Conservation (phyloP, 2,329 filamentous ascomycete species). For the Fusarium burgessii region DNA sequence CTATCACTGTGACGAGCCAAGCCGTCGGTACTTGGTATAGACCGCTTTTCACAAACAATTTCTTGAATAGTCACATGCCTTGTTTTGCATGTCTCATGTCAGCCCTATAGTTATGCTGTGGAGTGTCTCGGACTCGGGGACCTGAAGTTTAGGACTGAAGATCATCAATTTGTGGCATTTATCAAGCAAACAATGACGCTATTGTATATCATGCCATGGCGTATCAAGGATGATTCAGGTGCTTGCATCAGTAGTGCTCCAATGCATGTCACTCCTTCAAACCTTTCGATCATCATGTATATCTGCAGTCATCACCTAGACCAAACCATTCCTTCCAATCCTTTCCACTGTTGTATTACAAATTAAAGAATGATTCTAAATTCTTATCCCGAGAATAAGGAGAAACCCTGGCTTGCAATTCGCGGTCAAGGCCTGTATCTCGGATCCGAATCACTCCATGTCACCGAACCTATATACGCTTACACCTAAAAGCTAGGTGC, state of each 20-base stretch:
- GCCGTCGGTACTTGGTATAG: background rate
- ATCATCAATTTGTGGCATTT: background rate
- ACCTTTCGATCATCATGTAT: background rate
- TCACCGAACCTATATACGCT: conserved; percentile 11
- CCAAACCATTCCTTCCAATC: background rate
- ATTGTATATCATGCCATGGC: background rate
- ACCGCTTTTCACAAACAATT: background rate
- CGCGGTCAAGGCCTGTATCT: background rate
- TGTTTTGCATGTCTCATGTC: conserved; percentile 23
- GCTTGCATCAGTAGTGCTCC: conserved; percentile 11
- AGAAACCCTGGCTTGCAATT: background rate
- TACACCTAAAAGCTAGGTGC: conserved; percentile 5
- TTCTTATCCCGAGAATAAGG: background rate
- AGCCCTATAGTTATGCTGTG: conserved; percentile 30
- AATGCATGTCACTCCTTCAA: conserved; percentile 27
- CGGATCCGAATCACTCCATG: conserved; percentile 12
- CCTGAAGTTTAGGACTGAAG: background rate
- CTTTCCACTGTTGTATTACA: background rate
- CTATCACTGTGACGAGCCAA: background rate
- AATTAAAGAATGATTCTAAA: background rate
- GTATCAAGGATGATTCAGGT: conserved; percentile 7
- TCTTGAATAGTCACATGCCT: conserved; percentile 15
- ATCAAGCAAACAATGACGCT: background rate
- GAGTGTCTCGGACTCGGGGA: background rate
- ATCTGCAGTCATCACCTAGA: conserved; percentile 34